A percentile compares a stretch with the other conserved stretches of the same genome.
phyloP scores from a whole-genome alignment of 2,329 filamentous ascomycete genomes.

The Botrytis deweyae region DNA sequence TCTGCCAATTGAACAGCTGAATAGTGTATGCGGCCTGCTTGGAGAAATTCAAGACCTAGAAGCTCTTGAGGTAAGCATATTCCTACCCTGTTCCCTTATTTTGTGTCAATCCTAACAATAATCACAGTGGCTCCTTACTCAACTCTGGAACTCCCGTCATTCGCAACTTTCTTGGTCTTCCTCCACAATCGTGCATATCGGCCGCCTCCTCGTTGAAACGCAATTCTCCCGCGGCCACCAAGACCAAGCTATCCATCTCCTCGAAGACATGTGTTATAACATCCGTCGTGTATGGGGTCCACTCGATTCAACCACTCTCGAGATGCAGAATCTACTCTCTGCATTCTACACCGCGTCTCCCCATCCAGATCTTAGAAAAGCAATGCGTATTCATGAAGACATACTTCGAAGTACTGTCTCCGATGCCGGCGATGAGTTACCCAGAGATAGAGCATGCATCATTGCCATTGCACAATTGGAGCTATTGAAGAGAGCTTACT shows the following conservation, averaged over 20 bases:
- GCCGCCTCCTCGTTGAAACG: slow-evolving; percentile 31
- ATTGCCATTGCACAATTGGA: slow-evolving; percentile 38
- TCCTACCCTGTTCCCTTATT: not conserved
- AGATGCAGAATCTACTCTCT: slow-evolving; percentile 31
- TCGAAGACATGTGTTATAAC: slow-evolving; percentile 34
- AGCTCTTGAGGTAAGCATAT: slow-evolving; percentile 44
- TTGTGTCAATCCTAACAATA: not conserved
- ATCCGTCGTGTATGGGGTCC: slow-evolving; percentile 32
- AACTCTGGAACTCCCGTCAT: slow-evolving; percentile 29
- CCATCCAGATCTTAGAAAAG: slow-evolving; percentile 25
- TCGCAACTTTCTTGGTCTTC: slow-evolving; percentile 28
- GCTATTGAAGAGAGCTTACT: slow-evolving; percentile 43
- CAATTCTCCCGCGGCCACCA: slow-evolving; percentile 26
- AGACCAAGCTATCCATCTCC: slow-evolving; percentile 27
- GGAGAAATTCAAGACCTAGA: slow-evolving; percentile 49
- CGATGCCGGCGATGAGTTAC: slow-evolving; percentile 33
- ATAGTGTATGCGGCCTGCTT: slow-evolving; percentile 47
- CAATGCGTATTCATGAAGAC: slow-evolving; percentile 31
- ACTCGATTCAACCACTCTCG: slow-evolving; percentile 30
- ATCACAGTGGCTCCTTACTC: slow-evolving; percentile 28
- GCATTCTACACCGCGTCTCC: slow-evolving; percentile 28
- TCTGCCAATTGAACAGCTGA: slow-evolving; percentile 47
- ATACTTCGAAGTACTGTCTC: slow-evolving; percentile 33
- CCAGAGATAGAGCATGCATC: slow-evolving; percentile 35
- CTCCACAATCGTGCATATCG: slow-evolving; percentile 26